Conservation (phyloP, 371 early-diverging fungal species). For the Saksenaea vasiformis region DNA sequence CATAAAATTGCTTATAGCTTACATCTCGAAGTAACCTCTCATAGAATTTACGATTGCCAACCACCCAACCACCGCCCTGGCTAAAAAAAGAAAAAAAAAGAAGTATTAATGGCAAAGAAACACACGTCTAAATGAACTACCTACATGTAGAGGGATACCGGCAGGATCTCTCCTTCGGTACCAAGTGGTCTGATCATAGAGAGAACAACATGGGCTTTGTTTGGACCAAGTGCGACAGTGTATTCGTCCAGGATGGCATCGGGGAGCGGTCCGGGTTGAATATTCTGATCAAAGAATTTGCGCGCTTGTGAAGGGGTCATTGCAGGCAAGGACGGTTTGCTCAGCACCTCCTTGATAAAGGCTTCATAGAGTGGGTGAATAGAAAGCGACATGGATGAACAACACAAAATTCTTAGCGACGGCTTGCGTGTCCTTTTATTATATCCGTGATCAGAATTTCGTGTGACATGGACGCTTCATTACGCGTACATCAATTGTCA, state of each 20-base stretch:
- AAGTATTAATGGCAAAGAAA: background rate
- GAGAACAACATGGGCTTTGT: conserved; percentile 7
- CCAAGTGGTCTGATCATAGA: conserved; percentile 16
- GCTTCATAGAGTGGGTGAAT: too few species aligned
- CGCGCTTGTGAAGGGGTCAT: too few species aligned
- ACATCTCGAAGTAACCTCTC: conserved; percentile 14
- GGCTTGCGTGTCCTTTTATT: too few species aligned
- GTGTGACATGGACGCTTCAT: too few species aligned
- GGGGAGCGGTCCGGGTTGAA: background rate
- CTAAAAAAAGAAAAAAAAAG: background rate
- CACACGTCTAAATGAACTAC: too few species aligned
- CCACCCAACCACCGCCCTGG: conserved; percentile 25
- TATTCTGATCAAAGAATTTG: too few species aligned
- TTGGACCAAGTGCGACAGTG: background rate
- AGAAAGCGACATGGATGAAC: too few species aligned
- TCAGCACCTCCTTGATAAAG: too few species aligned
- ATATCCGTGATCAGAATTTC: too few species aligned
- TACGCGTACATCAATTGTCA: too few species aligned
- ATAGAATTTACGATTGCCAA: conserved; percentile 21
- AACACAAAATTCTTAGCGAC: too few species aligned
- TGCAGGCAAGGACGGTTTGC: too few species aligned
- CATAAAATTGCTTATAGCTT: background rate
- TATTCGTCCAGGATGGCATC: background rate
- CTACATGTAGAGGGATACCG: conserved; percentile 15
- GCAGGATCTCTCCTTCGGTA: conserved; percentile 15